These are phyloP conservation scores for Gastrolobium bilobum DNA, from an alignment of 306 rosid species.

Conservation along the genomic window DNA sequence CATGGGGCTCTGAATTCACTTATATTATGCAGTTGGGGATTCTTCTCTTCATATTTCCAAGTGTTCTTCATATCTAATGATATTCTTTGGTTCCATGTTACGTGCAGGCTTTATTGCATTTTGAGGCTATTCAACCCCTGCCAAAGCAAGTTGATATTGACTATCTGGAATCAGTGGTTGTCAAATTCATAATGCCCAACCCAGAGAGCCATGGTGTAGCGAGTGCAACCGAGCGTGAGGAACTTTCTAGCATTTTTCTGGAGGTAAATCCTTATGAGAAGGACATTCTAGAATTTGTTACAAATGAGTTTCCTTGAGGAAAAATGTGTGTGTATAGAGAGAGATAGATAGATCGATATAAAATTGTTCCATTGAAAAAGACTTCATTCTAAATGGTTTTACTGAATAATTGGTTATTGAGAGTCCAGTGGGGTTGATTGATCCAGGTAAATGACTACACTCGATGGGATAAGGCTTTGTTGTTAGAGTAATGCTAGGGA, in stretches of 20 bases:
- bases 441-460: neutral
- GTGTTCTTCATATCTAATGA: neutral
- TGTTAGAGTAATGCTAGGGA: neutral
- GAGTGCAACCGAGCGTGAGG: conserved; percentile 83
- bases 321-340: neutral
- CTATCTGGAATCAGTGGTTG: conserved; percentile 76
- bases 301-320: conserved; percentile 1
- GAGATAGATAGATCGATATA: no score
- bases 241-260: conserved; percentile 85
- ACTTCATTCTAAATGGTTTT: neutral
- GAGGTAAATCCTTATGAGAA: conserved; percentile 62
- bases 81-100: conserved; percentile 41
- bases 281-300: neutral
- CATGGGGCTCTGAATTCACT: neutral
- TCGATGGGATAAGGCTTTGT: neutral
- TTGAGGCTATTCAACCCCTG: conserved; percentile 81
- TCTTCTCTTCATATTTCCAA: conserved; percentile 8
- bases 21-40: conserved; percentile 22
- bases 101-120: conserved; percentile 87
- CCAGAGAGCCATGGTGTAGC: conserved; percentile 65
- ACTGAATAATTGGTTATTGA: neutral
- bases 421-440: neutral
- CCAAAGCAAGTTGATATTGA: conserved; percentile 83
- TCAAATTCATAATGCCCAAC: conserved; percentile 78
- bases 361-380: neutral